Evolutionary conservation across 441 rosid species (phyloP).

Genomic region (Gossypium lobatum): DNA sequence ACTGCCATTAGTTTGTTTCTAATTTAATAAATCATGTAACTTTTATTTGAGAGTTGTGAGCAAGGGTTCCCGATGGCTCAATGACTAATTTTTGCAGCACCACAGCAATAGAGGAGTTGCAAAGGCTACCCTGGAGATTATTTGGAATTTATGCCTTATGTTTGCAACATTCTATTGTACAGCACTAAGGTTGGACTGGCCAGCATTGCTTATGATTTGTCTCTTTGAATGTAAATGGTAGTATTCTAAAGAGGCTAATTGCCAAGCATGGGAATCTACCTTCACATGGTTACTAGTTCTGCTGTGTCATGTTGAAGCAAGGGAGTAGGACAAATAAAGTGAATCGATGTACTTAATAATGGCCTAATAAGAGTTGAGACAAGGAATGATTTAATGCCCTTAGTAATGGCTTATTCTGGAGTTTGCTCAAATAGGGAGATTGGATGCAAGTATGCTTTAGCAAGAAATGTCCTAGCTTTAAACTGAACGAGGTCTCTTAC

Average conservation of each 20-base stretch:
- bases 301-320: background rate
- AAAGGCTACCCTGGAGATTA: background rate
- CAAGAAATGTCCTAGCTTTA: background rate
- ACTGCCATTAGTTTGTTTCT: background rate
- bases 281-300: background rate
- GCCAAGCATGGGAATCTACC: conserved; percentile 1
- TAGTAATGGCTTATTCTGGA: background rate
- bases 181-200: background rate
- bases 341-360: background rate
- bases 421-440: background rate
- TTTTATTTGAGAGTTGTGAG: background rate
- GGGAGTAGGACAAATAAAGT: background rate
- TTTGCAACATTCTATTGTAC: background rate
- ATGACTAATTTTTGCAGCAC: background rate
- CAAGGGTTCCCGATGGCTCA: background rate
- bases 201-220: background rate
- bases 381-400: background rate
- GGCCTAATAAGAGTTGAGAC: conserved; percentile 5
- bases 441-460: background rate
- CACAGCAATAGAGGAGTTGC: background rate
- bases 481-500: background rate
- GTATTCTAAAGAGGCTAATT: background rate
- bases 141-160: background rate
- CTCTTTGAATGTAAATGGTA: background rate
- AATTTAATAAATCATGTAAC: background rate